These are phyloP conservation scores for Auriscalpium orientale DNA, from an alignment of 768 basidiomycete species.

Conservation along the genomic window DNA sequence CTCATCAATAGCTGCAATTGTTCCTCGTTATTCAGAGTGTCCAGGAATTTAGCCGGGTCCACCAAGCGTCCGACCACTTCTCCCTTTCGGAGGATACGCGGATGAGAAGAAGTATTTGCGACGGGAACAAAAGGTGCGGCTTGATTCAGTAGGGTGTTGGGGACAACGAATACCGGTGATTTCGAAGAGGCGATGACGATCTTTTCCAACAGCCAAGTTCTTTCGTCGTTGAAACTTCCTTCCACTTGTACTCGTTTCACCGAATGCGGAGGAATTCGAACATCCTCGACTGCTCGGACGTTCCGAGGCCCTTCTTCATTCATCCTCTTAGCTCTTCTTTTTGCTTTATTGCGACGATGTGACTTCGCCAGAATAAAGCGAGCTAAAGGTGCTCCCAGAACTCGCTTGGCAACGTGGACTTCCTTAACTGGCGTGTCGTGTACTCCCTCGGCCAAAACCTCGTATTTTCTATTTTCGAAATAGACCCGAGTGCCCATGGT, in stretches of 20 bases:
- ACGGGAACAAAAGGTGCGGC: not conserved
- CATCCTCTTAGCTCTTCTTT: not conserved
- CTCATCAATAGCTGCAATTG: not conserved
- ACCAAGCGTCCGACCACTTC: not conserved
- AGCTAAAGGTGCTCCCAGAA: not conserved
- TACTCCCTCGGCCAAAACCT: not conserved
- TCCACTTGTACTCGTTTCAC: not conserved
- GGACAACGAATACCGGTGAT: not conserved
- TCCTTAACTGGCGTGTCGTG: not conserved
- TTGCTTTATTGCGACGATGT: not conserved
- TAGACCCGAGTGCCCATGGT: slow-evolving; percentile 2
- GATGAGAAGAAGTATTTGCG: not conserved
- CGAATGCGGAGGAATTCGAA: slow-evolving; percentile 1
- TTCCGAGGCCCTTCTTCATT: not conserved
- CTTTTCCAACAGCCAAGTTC: slow-evolving; percentile 1
- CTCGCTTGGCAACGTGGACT: not conserved
- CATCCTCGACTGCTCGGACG: not conserved
- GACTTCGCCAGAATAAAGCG: not conserved
- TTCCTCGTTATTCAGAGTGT: not conserved
- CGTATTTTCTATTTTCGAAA: not conserved
- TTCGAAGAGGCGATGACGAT: not conserved
- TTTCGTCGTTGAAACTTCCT: not conserved
- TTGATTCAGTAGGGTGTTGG: not conserved
- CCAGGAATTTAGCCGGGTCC: not conserved
- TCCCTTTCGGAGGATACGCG: not conserved